Conservation (phyloP, 306 rosid genomes). For the Casuarina equisetifolia region DNA sequence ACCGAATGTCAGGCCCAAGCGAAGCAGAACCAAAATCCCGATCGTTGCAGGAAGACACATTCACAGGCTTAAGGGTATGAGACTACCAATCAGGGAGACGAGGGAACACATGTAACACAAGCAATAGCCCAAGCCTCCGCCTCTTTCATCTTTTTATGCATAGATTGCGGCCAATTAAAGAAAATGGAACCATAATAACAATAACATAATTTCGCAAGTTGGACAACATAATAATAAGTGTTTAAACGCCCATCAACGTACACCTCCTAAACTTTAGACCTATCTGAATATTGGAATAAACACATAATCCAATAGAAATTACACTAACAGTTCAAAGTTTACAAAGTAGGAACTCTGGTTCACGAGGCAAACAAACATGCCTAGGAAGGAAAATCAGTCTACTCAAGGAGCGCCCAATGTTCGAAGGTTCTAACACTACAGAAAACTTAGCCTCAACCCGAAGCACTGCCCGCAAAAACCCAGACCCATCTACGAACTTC, state of each 20-base stretch:
- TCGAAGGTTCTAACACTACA: constrained; percentile 11
- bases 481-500: constrained; percentile 11
- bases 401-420: constrained; percentile 19
- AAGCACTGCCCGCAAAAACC: constrained; percentile 8
- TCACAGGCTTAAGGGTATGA: no score
- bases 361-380: constrained; percentile 3
- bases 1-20: no score
- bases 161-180: no score
- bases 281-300: background rate
- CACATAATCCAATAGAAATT: constrained; percentile 10
- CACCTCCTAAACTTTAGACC: constrained; percentile 2
- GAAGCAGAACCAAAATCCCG: no score
- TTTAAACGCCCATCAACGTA: background rate
- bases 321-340: constrained; percentile 4
- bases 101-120: no score
- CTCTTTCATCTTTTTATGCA: no score
- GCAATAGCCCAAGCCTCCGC: no score
- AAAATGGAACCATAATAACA: no score
- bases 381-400: background rate
- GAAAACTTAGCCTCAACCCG: constrained; percentile 9
- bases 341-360: constrained; percentile 4
- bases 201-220: background rate
- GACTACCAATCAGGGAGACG: no score
- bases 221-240: background rate
- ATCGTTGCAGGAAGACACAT: no score